phyloP scores from a whole-genome alignment of 441 rosid species.

The Gossypium davidsonii region DNA sequence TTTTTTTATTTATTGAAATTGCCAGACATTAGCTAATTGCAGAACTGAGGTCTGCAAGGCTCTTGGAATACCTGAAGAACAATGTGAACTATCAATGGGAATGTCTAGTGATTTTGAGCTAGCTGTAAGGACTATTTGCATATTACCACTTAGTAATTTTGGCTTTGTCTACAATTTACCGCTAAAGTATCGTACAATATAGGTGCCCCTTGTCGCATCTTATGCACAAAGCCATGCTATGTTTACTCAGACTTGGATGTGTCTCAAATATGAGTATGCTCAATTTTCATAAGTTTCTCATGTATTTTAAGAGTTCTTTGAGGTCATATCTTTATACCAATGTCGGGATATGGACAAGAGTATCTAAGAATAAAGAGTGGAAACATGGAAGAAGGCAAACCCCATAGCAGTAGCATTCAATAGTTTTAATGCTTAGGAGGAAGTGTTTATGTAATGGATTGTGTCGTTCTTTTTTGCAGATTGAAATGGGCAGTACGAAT shows the following conservation, averaged over 20 bases:
- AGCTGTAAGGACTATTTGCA: slow-evolving; percentile 51
- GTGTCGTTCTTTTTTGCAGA: slow-evolving; percentile 36
- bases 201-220: neutral
- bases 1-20: slow-evolving; percentile 6
- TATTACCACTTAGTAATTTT: neutral
- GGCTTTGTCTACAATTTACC: neutral
- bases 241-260: neutral
- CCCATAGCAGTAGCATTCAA: neutral
- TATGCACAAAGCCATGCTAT: neutral
- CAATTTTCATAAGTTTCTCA: neutral
- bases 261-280: neutral
- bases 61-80: slow-evolving; percentile 72
- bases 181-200: neutral
- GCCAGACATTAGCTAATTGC: slow-evolving; percentile 75
- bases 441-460: neutral
- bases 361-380: neutral
- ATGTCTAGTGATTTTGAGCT: slow-evolving; percentile 92
- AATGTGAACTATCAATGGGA: slow-evolving; percentile 94
- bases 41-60: slow-evolving; percentile 81
- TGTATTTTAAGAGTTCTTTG: neutral
- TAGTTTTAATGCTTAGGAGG: neutral
- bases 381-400: neutral
- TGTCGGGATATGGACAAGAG: neutral
- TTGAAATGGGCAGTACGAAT: slow-evolving; percentile 89
- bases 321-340: neutral